Evolutionary conservation across 1,139 yeast species (phyloP).

Genomic region (Hyphopichia pseudoburtonii): DNA sequence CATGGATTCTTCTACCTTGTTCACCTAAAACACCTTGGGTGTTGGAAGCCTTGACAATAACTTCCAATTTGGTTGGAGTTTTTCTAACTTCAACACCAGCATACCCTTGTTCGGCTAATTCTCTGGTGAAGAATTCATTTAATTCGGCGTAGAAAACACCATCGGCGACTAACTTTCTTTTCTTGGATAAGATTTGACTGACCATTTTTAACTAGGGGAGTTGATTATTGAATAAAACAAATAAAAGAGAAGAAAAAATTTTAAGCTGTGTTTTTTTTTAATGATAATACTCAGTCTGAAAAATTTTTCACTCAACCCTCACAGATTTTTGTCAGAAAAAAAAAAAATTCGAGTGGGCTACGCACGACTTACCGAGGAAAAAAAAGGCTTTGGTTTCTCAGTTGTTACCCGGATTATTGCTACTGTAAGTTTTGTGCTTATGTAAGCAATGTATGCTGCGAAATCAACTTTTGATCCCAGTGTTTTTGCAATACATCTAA

Average conservation of each 20-base stretch:
- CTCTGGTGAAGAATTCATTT: constrained; percentile 99
- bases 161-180: constrained; percentile 96
- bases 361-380: background rate
- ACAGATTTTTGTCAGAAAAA: constrained; percentile 7
- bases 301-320: constrained; percentile 11
- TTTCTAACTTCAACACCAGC: constrained; percentile 99
- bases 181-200: constrained; percentile 70
- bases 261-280: background rate
- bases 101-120: constrained; percentile 99
- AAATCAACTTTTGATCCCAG: too few species aligned
- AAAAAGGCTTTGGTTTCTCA: too few species aligned
- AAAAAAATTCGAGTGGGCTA: background rate
- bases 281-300: background rate
- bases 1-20: constrained; percentile 99
- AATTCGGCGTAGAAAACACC: constrained; percentile 99
- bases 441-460: too few species aligned
- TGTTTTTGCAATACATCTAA: too few species aligned
- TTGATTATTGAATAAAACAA: constrained; percentile 8
- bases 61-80: constrained; percentile 97
- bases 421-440: too few species aligned
- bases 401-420: too few species aligned
- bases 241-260: constrained; percentile 1
- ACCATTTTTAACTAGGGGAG: constrained; percentile 26
- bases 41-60: constrained; percentile 98
- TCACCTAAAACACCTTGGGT: constrained; percentile 99